These are phyloP conservation scores for Talaromyces trachyspermus DNA, from an alignment of 495 filamentous ascomycete species.

Conservation along the genomic window DNA sequence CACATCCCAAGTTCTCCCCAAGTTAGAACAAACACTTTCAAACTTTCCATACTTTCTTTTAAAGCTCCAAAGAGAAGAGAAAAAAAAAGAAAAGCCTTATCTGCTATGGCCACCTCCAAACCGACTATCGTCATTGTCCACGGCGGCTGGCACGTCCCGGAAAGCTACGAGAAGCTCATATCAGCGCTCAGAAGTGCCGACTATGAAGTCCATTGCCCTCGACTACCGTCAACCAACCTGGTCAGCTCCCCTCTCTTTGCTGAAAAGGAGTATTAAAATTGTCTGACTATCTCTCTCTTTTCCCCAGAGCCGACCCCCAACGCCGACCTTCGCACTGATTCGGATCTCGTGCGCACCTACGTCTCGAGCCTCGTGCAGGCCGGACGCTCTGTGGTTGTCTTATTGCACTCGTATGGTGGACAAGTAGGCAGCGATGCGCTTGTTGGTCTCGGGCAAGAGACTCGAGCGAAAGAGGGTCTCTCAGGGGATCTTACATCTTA, in stretches of 20 bases:
- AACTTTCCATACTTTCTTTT: too few species aligned
- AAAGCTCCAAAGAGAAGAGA: not conserved
- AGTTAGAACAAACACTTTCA: too few species aligned
- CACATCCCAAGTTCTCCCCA: not conserved
- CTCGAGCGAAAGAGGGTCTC: constrained; percentile 15
- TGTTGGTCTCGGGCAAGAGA: constrained; percentile 18
- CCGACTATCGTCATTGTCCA: constrained; percentile 35
- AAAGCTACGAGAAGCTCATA: constrained; percentile 28
- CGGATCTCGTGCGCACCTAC: constrained; percentile 17
- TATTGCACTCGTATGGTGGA: constrained; percentile 38
- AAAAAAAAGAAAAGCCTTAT: not conserved
- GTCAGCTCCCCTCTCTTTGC: constrained; percentile 9
- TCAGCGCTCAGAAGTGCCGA: constrained; percentile 21
- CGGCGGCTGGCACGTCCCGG: constrained; percentile 35
- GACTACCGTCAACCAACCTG: constrained; percentile 23
- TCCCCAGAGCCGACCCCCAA: constrained; percentile 11
- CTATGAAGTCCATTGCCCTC: constrained; percentile 29
- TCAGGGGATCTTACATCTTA: constrained; percentile 27
- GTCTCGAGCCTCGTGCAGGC: constrained; percentile 17
- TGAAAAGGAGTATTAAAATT: not conserved
- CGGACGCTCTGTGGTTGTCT: constrained; percentile 22
- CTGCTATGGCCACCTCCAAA: constrained; percentile 11
- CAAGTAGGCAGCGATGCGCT: constrained; percentile 27
- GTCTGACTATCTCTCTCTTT: not conserved
- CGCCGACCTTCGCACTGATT: constrained; percentile 21